Evolutionary conservation across 2,329 filamentous ascomycete species (phyloP).

Genomic region (Trichothecium sympodiale): DNA sequence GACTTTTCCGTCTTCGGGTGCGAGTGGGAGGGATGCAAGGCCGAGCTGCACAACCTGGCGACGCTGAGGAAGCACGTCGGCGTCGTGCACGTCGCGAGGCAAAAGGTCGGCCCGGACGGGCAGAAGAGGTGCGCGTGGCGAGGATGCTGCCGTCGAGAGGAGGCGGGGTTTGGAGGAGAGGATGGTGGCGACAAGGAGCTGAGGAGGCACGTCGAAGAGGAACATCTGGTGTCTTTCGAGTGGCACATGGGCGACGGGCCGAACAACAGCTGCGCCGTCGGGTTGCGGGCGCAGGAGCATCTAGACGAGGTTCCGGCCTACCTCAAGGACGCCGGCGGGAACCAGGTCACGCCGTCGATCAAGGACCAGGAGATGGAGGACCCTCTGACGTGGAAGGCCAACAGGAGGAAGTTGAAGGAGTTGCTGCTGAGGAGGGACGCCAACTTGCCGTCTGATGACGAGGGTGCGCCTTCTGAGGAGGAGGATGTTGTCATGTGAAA

Average conservation of each 20-base stretch:
- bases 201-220: constrained; percentile 37
- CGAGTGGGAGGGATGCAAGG: constrained; percentile 48
- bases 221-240: constrained; percentile 39
- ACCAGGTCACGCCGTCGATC: constrained; percentile 48
- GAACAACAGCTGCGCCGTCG: constrained; percentile 23
- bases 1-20: constrained; percentile 43
- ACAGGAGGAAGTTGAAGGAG: constrained; percentile 31
- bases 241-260: constrained; percentile 53
- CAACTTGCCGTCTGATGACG: constrained; percentile 33
- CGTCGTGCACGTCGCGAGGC: constrained; percentile 31
- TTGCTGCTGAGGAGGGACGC: constrained; percentile 31
- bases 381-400: constrained; percentile 29
- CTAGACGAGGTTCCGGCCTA: constrained; percentile 28
- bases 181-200: constrained; percentile 22
- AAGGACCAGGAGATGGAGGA: constrained; percentile 39
- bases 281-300: neutral
- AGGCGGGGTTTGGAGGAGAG: constrained; percentile 3
- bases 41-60: constrained; percentile 51
- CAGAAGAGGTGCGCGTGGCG: constrained; percentile 19
- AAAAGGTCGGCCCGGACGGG: neutral
- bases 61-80: constrained; percentile 44
- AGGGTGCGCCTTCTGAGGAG: constrained; percentile 10
- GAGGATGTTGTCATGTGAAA: constrained; percentile 1
- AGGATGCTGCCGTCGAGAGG: constrained; percentile 13
- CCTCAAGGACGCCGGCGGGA: constrained; percentile 38